Percentiles rank a stretch among this genome's conserved stretches.
Conservation (phyloP, 768 basidiomycete genomes). For the Auriscalpium vulgare region DNA sequence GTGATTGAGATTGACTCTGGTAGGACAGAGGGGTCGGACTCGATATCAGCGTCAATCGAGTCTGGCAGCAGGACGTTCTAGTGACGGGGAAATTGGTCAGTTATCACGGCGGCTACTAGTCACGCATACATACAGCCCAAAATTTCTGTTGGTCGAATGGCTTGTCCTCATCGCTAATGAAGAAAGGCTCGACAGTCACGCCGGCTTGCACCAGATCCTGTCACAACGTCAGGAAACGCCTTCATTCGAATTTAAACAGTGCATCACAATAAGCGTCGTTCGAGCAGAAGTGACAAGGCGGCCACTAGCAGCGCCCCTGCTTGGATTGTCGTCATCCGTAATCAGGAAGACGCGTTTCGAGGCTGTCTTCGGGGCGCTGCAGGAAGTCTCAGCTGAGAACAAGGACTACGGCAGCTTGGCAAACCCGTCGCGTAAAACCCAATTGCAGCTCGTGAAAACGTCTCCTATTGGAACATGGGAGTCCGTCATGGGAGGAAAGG, state of each 20-base stretch:
- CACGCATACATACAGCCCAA: constrained; percentile 51
- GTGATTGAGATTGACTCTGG: constrained; percentile 68
- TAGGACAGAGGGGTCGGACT: constrained; percentile 39
- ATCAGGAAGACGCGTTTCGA: constrained; percentile 92
- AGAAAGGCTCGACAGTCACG: constrained; percentile 79
- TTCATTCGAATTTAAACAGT: constrained; percentile 15
- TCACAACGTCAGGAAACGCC: background rate
- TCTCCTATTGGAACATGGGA: constrained; percentile 72
- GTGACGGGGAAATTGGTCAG: constrained; percentile 1
- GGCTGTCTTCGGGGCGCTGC: constrained; percentile 77
- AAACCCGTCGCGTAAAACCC: constrained; percentile 83
- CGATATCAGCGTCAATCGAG: constrained; percentile 44
- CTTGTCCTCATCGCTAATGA: constrained; percentile 63
- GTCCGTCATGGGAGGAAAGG: constrained; percentile 58
- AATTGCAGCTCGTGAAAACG: constrained; percentile 86
- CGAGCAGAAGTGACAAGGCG: constrained; percentile 62
- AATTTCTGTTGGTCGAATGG: constrained; percentile 70
- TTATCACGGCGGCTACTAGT: background rate
- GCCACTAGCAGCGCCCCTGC: constrained; percentile 41
- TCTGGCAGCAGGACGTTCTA: constrained; percentile 57
- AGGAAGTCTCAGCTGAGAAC: background rate
- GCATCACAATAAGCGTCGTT: constrained; percentile 55
- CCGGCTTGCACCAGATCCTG: constrained; percentile 81
- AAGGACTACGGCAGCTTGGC: constrained; percentile 11
- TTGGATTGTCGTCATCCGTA: constrained; percentile 83